Percentiles rank a stretch among this genome's conserved stretches.
phyloP scores from a whole-genome alignment of 2,329 filamentous ascomycete species.

The Graphiopsis chlorocephala region DNA sequence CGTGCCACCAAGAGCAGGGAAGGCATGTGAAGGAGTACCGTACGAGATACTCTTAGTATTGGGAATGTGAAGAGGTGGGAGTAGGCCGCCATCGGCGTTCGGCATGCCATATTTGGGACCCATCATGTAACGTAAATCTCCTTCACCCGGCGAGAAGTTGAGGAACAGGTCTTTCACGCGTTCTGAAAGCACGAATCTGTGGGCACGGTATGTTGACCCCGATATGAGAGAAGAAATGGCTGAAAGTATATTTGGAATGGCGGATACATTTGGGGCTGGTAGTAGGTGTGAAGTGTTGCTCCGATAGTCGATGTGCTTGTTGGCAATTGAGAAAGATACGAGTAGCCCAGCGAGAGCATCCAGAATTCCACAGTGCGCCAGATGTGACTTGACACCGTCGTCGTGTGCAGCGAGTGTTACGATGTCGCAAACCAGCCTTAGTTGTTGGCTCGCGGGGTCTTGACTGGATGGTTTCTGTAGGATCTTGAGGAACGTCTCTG shows the following conservation, averaged over 20 bases:
- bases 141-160: slow-evolving; percentile 19
- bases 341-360: slow-evolving; percentile 75
- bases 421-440: slow-evolving; percentile 58
- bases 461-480: slow-evolving; percentile 56
- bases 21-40: slow-evolving; percentile 37
- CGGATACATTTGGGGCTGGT: slow-evolving; percentile 56
- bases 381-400: slow-evolving; percentile 66
- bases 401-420: slow-evolving; percentile 65
- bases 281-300: slow-evolving; percentile 32
- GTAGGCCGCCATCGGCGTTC: slow-evolving; percentile 23
- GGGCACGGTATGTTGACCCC: slow-evolving; percentile 74
- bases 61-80: slow-evolving; percentile 42
- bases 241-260: slow-evolving; percentile 69
- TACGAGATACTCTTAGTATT: slow-evolving; percentile 34
- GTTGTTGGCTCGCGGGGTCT: slow-evolving; percentile 54
- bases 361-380: slow-evolving; percentile 71
- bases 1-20: slow-evolving; percentile 42
- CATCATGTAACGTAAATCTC: slow-evolving; percentile 26
- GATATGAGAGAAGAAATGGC: slow-evolving; percentile 74
- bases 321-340: slow-evolving; percentile 54
- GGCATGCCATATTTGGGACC: slow-evolving; percentile 27
- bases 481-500: slow-evolving; percentile 64
- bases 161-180: slow-evolving; percentile 39
- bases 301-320: slow-evolving; percentile 27
- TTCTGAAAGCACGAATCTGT: slow-evolving; percentile 53